phyloP scores from a whole-genome alignment of 179 eudicot species.

The Actinidia polygama region DNA sequence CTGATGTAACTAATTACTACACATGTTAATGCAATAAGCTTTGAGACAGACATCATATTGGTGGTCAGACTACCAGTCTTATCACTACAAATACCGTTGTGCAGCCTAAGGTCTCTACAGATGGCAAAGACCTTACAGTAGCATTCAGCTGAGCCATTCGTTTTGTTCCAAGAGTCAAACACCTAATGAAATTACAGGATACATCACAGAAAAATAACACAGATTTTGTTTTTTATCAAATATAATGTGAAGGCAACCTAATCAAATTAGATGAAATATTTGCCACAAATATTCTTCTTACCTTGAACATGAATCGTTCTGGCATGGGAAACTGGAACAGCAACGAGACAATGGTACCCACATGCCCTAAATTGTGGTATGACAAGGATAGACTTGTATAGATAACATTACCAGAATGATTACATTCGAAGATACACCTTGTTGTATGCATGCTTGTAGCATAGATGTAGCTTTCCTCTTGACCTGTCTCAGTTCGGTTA shows the following conservation, averaged over 20 bases:
- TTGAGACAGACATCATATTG: slow-evolving; percentile 98
- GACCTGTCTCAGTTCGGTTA: too few relatives aligned
- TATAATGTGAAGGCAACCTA: background rate
- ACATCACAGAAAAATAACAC: slow-evolving; percentile 19
- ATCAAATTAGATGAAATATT: background rate
- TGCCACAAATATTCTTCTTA: background rate
- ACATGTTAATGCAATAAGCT: slow-evolving; percentile 49
- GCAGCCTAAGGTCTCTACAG: slow-evolving; percentile 98
- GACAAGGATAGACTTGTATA: too few relatives aligned
- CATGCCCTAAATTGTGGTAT: too few relatives aligned
- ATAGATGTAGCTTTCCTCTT: too few relatives aligned
- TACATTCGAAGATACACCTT: too few relatives aligned
- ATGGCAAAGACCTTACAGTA: slow-evolving; percentile 96
- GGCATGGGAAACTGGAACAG: too few relatives aligned
- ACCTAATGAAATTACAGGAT: slow-evolving; percentile 45
- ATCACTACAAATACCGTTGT: slow-evolving; percentile 99
- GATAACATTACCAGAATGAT: too few relatives aligned
- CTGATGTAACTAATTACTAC: background rate
- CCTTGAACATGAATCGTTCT: too few relatives aligned
- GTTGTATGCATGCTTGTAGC: too few relatives aligned
- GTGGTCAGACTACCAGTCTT: slow-evolving; percentile 99
- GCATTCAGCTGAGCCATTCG: slow-evolving; percentile 99
- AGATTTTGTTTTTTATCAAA: background rate
- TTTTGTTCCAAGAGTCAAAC: slow-evolving; percentile 99
- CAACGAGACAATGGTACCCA: too few relatives aligned